Conservation (phyloP, 1,139 yeast species). For the Geotrichum carabidarum region DNA sequence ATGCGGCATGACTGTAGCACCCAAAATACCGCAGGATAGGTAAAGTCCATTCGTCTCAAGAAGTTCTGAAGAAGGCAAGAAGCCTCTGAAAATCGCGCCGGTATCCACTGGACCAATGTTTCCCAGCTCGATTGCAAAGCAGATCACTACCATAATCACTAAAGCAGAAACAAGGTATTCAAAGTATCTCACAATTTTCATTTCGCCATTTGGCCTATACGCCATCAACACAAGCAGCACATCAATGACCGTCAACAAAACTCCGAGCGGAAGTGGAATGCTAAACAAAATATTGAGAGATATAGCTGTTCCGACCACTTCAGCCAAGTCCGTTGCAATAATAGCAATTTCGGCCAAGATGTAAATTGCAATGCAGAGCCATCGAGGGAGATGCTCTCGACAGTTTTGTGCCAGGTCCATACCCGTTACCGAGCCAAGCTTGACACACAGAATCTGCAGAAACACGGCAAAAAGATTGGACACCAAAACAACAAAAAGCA, state of each 20-base stretch:
- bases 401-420: constrained; percentile 69
- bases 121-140: constrained; percentile 65
- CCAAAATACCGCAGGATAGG: constrained; percentile 70
- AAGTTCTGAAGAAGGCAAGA: constrained; percentile 60
- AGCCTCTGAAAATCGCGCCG: constrained; percentile 61
- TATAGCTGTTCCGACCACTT: constrained; percentile 83
- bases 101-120: constrained; percentile 47
- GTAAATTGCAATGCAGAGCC: constrained; percentile 56
- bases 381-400: constrained; percentile 54
- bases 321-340: constrained; percentile 80
- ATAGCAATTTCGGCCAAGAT: constrained; percentile 73
- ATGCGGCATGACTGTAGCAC: constrained; percentile 84
- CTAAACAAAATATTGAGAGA: constrained; percentile 65
- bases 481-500: constrained; percentile 59
- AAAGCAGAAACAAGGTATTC: constrained; percentile 62
- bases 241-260: constrained; percentile 63
- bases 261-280: constrained; percentile 76
- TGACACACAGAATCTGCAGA: constrained; percentile 65
- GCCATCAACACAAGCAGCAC: constrained; percentile 71
- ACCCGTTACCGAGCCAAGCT: constrained; percentile 78
- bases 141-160: constrained; percentile 64
- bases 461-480: constrained; percentile 72
- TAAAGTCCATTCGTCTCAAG: constrained; percentile 61
- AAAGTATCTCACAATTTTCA: constrained; percentile 58
- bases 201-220: constrained; percentile 63